A percentile compares a stretch with the other conserved stretches of the same genome.
These are phyloP conservation scores for Stenogyne calaminthoides DNA, from an alignment of 305 asterid genomes.

Conservation along the genomic window DNA sequence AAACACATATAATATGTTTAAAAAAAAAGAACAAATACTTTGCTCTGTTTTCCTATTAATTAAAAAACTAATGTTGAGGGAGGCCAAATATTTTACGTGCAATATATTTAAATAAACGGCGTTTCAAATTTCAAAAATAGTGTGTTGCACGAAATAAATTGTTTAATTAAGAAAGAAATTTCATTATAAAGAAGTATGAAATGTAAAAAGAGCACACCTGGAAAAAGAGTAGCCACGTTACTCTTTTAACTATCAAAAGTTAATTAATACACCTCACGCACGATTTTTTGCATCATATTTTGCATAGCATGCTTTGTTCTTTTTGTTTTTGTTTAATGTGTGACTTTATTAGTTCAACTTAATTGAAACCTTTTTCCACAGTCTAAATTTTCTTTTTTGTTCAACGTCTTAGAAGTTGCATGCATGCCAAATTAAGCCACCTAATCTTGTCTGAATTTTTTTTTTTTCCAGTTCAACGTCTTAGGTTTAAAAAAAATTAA, in stretches of 20 bases:
- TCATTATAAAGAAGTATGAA: slow-evolving; percentile 25
- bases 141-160: slow-evolving; percentile 3
- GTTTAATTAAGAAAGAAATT: slow-evolving; percentile 5
- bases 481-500: no score
- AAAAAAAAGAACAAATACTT: no score
- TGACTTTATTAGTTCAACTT: neutral
- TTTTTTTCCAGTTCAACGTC: no score
- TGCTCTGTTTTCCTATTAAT: no score
- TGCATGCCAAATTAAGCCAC: slow-evolving; percentile 25
- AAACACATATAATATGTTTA: no score
- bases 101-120: no score
- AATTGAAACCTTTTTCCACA: neutral
- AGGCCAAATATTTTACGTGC: no score
- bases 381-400: neutral
- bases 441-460: no score
- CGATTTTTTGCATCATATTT: neutral
- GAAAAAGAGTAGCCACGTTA: neutral
- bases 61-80: no score
- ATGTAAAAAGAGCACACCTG: neutral
- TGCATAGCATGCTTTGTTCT: neutral
- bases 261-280: slow-evolving; percentile 12
- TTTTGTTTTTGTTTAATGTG: neutral
- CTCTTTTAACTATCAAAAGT: neutral
- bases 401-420: neutral
- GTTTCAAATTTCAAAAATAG: slow-evolving; percentile 4